These are phyloP conservation scores for Candida patagonica DNA, from an alignment of 805 yeast species.

Conservation along the genomic window DNA sequence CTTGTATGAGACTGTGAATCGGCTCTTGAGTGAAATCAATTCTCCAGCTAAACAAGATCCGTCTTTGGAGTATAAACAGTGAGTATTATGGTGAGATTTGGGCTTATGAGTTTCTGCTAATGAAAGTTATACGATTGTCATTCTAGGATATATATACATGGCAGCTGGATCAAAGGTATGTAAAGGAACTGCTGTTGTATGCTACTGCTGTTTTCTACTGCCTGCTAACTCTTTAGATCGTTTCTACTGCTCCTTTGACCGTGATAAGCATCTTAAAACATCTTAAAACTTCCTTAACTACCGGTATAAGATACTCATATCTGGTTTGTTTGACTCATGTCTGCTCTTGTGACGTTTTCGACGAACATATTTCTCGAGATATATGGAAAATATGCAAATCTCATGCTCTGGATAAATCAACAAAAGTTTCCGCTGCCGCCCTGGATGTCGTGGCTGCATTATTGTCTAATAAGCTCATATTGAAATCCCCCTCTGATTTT, in stretches of 20 bases:
- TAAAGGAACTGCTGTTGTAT: not conserved
- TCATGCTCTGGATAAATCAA: slow-evolving; percentile 21
- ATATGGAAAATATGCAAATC: slow-evolving; percentile 26
- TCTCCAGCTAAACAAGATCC: slow-evolving; percentile 21
- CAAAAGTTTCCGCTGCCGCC: slow-evolving; percentile 24
- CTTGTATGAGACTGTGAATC: slow-evolving; percentile 23
- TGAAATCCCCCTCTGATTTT: slow-evolving; percentile 19
- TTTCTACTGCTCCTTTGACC: slow-evolving; percentile 26
- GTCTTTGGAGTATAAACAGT: slow-evolving; percentile 23
- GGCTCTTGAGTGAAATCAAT: slow-evolving; percentile 15
- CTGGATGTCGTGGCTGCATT: slow-evolving; percentile 22
- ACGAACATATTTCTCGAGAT: slow-evolving; percentile 24
- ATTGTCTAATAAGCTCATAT: slow-evolving; percentile 17
- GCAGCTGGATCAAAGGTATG: slow-evolving; percentile 23
- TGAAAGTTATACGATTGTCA: slow-evolving; percentile 17
- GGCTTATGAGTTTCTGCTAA: not conserved
- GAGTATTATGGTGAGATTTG: slow-evolving; percentile 6
- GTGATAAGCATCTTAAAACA: slow-evolving; percentile 21
- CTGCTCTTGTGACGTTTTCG: slow-evolving; percentile 25
- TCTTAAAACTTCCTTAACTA: slow-evolving; percentile 18
- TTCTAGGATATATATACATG: slow-evolving; percentile 20
- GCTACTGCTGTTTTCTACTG: not conserved
- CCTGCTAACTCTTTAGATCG: slow-evolving; percentile 13
- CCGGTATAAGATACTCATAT: slow-evolving; percentile 21
- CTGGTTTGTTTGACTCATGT: slow-evolving; percentile 18